phyloP scores from a whole-genome alignment of 495 filamentous ascomycete genomes.

The Parathielavia hyrcaniae region DNA sequence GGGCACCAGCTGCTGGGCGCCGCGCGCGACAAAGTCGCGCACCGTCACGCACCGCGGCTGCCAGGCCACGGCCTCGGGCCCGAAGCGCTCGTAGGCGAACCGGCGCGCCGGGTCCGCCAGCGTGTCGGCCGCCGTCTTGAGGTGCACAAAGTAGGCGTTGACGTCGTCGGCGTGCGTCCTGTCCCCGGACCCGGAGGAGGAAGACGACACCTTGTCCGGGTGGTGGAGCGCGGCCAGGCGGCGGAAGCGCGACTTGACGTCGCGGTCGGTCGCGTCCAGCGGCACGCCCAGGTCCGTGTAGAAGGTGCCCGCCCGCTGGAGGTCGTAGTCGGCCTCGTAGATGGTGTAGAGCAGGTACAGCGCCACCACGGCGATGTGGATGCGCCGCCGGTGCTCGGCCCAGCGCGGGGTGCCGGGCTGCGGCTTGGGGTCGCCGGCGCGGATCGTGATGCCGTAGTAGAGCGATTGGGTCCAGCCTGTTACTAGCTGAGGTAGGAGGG shows the following conservation, averaged over 20 bases:
- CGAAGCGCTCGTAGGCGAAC: constrained; percentile 92
- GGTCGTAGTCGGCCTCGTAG: constrained; percentile 80
- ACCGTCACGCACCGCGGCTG: constrained; percentile 62
- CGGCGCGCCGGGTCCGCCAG: constrained; percentile 70
- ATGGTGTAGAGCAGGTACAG: constrained; percentile 87
- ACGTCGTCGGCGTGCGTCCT: constrained; percentile 21
- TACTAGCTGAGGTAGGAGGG: constrained; percentile 52
- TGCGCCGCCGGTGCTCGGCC: constrained; percentile 65
- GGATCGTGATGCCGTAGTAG: constrained; percentile 85
- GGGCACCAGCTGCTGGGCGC: constrained; percentile 50
- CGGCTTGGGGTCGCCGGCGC: constrained; percentile 80
- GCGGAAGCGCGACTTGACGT: constrained; percentile 78
- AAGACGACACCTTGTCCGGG: constrained; percentile 63
- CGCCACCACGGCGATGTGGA: constrained; percentile 74
- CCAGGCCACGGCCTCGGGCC: constrained; percentile 58
- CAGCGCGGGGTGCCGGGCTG: constrained; percentile 63
- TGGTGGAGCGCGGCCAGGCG: constrained; percentile 79
- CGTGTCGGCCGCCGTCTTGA: constrained; percentile 79
- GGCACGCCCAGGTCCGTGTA: constrained; percentile 68
- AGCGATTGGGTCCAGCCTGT: constrained; percentile 72
- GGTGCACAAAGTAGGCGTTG: constrained; percentile 66
- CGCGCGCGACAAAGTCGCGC: constrained; percentile 65
- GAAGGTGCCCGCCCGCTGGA: constrained; percentile 65
- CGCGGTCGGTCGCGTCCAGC: constrained; percentile 60
- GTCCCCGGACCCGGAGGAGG: too few relatives aligned